Conservation (phyloP, 164 flowering plant species). For the Macadamia integrifolia region DNA sequence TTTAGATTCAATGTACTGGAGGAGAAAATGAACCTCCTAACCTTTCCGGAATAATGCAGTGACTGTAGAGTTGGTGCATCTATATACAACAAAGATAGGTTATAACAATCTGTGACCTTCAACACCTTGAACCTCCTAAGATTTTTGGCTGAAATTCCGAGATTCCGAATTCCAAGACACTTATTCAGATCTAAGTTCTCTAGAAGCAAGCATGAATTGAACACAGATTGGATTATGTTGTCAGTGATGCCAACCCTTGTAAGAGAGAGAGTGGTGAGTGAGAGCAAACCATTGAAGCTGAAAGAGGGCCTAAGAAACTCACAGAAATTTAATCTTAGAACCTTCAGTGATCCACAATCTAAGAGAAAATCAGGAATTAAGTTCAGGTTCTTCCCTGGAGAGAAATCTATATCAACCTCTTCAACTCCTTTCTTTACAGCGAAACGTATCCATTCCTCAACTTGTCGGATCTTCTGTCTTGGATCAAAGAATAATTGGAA, state of each 20-base stretch:
- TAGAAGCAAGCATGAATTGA: neutral
- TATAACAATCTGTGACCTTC: constrained; percentile 1
- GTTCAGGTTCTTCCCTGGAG: neutral
- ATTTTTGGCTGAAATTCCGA: neutral
- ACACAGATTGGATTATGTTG: neutral
- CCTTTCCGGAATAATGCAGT: neutral
- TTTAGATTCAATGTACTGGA: neutral
- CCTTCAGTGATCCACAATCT: neutral
- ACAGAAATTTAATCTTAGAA: neutral
- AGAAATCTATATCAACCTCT: neutral
- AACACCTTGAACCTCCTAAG: neutral
- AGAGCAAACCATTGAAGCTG: neutral
- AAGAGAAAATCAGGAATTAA: neutral
- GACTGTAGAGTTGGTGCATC: neutral
- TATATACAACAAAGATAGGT: neutral
- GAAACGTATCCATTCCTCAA: neutral
- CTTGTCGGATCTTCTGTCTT: neutral
- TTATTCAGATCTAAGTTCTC: neutral
- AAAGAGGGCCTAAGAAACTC: neutral
- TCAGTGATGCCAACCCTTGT: neutral
- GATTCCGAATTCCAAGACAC: neutral
- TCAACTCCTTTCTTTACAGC: neutral
- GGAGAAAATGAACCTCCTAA: neutral
- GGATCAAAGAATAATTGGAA: neutral
- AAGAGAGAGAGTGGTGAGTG: neutral